phyloP scores from a whole-genome alignment of 1,284 basidiomycete species.

The Waitea zeae region DNA sequence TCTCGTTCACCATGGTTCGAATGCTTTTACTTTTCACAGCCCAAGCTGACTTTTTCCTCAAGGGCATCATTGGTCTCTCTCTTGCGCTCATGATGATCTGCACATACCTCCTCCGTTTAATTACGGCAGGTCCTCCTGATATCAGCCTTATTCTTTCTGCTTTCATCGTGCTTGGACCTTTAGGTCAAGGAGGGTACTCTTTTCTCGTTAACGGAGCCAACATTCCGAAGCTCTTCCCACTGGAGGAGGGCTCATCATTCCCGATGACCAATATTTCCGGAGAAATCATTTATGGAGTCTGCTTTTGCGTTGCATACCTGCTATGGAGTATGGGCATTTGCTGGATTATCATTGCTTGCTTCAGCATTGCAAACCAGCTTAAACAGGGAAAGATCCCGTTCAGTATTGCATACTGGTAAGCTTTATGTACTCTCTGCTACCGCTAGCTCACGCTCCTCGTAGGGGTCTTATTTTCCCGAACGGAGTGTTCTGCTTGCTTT shows the following conservation, averaged over 20 bases:
- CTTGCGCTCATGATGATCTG: slow-evolving; percentile 28
- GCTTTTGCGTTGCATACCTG: slow-evolving; percentile 16
- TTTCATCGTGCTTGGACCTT: slow-evolving; percentile 20
- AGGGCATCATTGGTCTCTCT: slow-evolving; percentile 33
- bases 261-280: no score
- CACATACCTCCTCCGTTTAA: slow-evolving; percentile 22
- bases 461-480: slow-evolving; percentile 20
- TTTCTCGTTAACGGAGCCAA: slow-evolving; percentile 31
- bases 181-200: slow-evolving; percentile 32
- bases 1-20: slow-evolving; percentile 31
- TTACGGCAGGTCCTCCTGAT: slow-evolving; percentile 21
- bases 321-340: slow-evolving; percentile 20
- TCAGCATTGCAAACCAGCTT: slow-evolving; percentile 9
- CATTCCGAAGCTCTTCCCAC: no score
- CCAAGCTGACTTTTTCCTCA: no score
- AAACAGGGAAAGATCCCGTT: slow-evolving; percentile 13
- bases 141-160: slow-evolving; percentile 26
- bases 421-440: background rate
- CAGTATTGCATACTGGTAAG: slow-evolving; percentile 14
- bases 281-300: slow-evolving; percentile 13
- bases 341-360: slow-evolving; percentile 16
- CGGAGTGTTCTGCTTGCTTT: slow-evolving; percentile 22
- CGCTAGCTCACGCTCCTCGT: background rate
- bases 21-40: no score
- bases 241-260: no score